phyloP scores from a whole-genome alignment of 768 basidiomycete genomes.

The Suillus luteus region DNA sequence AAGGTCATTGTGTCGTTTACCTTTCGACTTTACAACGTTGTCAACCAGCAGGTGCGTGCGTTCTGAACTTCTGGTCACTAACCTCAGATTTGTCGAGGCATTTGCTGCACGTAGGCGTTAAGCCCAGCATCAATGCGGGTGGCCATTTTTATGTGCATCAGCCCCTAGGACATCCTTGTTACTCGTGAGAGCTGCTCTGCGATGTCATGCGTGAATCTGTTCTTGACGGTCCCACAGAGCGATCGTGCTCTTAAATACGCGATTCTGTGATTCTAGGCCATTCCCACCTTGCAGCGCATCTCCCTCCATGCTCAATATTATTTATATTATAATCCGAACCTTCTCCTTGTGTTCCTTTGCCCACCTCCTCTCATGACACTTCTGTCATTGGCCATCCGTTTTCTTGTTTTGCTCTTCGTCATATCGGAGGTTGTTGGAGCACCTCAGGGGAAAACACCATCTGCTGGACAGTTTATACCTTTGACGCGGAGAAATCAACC shows the following conservation, averaged over 20 bases:
- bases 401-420: constrained; percentile 18
- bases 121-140: too few relatives aligned
- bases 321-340: constrained; percentile 16
- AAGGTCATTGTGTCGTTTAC: neutral
- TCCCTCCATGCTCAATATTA: constrained; percentile 10
- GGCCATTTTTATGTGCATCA: neutral
- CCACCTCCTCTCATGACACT: constrained; percentile 18
- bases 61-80: neutral
- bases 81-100: neutral
- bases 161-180: neutral
- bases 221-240: constrained; percentile 10
- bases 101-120: neutral
- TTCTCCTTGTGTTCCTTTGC: constrained; percentile 6
- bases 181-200: constrained; percentile 2
- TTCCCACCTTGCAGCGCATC: constrained; percentile 14
- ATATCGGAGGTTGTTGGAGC: constrained; percentile 16
- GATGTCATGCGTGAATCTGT: neutral
- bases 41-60: neutral
- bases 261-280: constrained; percentile 10
- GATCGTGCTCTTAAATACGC: constrained; percentile 12
- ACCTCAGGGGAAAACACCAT: constrained; percentile 12
- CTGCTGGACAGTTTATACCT: constrained; percentile 26
- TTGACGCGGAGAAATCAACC: constrained; percentile 20
- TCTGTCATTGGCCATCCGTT: constrained; percentile 11
- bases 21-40: neutral